Evolutionary conservation across 805 yeast species (phyloP), one percentile per base, ranked within the genome.

Genomic region (Nakazawaea populi): DNA sequence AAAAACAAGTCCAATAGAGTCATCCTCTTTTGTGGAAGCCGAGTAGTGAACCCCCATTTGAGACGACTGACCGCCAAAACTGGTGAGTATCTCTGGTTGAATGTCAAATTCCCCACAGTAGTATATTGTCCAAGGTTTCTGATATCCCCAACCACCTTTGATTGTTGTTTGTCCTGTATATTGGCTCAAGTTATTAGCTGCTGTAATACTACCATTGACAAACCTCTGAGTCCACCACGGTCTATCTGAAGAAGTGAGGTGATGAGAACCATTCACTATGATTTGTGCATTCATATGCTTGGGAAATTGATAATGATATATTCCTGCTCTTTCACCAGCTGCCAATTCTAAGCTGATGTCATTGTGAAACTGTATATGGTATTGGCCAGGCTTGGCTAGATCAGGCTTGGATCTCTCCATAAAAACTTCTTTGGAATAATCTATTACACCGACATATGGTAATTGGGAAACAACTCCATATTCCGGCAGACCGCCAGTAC

Each of bases 401-500:
- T 68, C 70, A 1, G 55, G 54, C 5, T 41, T 38, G 2, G 51
- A 28, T 42, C 66, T 47, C 1, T 42, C 42, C 7, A 58, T 29
- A n/a, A 50, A 52, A 12, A 53, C 52, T 37, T 56, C 58, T 1
- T 14, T 32, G 2, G 54, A 31, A 27, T 46, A 44, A 48, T 60
- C 58, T 39, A 58, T 48, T 1, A 51, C 49, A 10, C 60, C 62
- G 6, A 57, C 38, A 27, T 58, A 56, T 3, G 70, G 69, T 18
- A 68, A 49, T 49, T 66, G 70, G 2, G 68, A 55, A 10, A 65
- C 68, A 8, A 66, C 63, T 11, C 72, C 70, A 46, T 67, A 67
- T 39, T 65, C 61, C 1, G 72, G 71, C 5, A 71, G 64, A 4
- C 72, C 72, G n/a, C 73, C 74, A 4, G 70, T 68, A 4, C 74